Conservation (phyloP, 2,329 filamentous ascomycete species). For the Ramularia endophylla region DNA sequence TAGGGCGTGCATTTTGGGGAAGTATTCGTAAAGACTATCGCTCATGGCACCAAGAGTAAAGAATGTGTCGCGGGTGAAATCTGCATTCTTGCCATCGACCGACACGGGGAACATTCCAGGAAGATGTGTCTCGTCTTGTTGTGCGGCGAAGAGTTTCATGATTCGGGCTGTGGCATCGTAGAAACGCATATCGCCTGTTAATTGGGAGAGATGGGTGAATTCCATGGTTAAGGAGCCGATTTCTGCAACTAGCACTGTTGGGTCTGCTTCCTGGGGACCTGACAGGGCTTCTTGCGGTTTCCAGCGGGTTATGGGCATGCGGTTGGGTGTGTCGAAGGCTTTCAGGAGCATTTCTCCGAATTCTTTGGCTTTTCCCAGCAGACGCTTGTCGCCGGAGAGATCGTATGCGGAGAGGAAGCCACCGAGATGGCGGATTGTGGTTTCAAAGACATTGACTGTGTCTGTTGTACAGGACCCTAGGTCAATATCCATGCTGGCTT, state of each 20-base stretch:
- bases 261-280: slow-evolving; percentile 36
- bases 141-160: slow-evolving; percentile 35
- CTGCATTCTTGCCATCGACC: slow-evolving; percentile 35
- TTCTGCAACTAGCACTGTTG: slow-evolving; percentile 40
- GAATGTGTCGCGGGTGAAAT: slow-evolving; percentile 37
- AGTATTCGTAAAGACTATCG: slow-evolving; percentile 36
- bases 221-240: slow-evolving; percentile 45
- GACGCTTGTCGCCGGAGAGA: slow-evolving; percentile 29
- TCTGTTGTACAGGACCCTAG: slow-evolving; percentile 35
- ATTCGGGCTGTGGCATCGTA: slow-evolving; percentile 43
- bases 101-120: slow-evolving; percentile 46
- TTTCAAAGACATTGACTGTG: slow-evolving; percentile 45
- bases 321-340: slow-evolving; percentile 43
- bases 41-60: slow-evolving; percentile 35
- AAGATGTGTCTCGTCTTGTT: slow-evolving; percentile 39
- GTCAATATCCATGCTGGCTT: slow-evolving; percentile 39
- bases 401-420: slow-evolving; percentile 34
- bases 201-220: slow-evolving; percentile 42
- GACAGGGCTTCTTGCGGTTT: slow-evolving; percentile 34
- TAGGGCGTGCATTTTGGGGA: slow-evolving; percentile 44
- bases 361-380: slow-evolving; percentile 33
- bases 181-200: slow-evolving; percentile 41
- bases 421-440: slow-evolving; percentile 41
- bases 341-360: slow-evolving; percentile 41
- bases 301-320: slow-evolving; percentile 44